Evolutionary conservation across 176 grass and related monocot genomes (phyloP), one percentile per base, ranked within the genome.

Genomic region (Puya raimondii): DNA sequence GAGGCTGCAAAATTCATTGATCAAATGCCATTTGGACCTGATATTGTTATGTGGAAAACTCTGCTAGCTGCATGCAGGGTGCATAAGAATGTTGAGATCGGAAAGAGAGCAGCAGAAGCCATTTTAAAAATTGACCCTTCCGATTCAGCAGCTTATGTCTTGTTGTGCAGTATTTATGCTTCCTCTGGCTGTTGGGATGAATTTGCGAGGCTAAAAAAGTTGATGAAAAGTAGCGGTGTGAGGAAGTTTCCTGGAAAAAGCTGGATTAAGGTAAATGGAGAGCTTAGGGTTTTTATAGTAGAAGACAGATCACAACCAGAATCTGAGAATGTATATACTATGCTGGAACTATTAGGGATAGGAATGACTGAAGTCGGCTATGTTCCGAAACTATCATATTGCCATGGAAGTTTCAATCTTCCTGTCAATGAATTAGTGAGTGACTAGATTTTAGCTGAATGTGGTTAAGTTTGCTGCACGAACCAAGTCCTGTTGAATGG

Each of bases 391-490:
- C 51, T 67, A 50, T 12, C 73, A 53, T 65, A 26, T 74, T 73
- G 79, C 66, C 56, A 67, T 53, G 20, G 23, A 70, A 71, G 8
- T 74, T 49, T 70, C 49, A 51, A 84, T 12, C 57, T 83, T 66
- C 72, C 25, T 65, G 58, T 56, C 56, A 51, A 70, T 83, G 76
- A 87, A 64, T 64, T 80, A 49, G 66, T 51, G 17, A 63, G 42
- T 49, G 80, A 80, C 25, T 67, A 87, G 72, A 73, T 69, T 18
- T 57, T 65, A 65, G 67, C 64, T 69, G 76, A 87, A 83, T 68
- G 66, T 53, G 71, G 80, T 25, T 82, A 68, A 87, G 68, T 76
- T 23, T 49, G 53, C 29, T 71, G 29, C 2, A 33, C 3, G 29
- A 33, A 33, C 29, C 29, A 33, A 33, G 29, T 33, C 29, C 3